These are phyloP conservation scores for Gymnopilus junonius DNA, from an alignment of 768 basidiomycete genomes.

Conservation along the genomic window DNA sequence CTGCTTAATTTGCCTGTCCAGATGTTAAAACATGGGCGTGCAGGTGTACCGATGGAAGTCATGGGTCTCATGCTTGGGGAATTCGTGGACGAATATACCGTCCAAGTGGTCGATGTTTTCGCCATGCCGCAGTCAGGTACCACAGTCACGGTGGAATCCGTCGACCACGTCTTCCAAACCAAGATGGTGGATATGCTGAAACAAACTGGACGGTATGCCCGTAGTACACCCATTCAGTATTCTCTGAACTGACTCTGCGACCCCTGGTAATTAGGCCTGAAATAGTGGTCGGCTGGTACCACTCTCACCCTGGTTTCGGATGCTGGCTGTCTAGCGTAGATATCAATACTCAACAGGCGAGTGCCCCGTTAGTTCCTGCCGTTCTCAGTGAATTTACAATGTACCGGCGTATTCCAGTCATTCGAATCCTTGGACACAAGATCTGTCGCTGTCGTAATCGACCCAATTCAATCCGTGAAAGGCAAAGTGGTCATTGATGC, in stretches of 20 bases:
- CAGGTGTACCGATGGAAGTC: constrained; percentile 99
- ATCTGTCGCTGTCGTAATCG: constrained; percentile 96
- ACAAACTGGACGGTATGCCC: constrained; percentile 90
- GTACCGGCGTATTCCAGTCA: constrained; percentile 55
- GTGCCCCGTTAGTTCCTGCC: constrained; percentile 12
- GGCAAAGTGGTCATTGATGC: constrained; percentile 99
- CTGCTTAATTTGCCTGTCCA: constrained; percentile 35
- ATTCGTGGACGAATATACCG: constrained; percentile 97
- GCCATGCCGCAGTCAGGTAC: constrained; percentile 99
- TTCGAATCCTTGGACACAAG: constrained; percentile 94
- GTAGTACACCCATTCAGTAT: constrained; percentile 11
- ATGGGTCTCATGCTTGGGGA: constrained; percentile 99
- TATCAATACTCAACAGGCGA: constrained; percentile 97
- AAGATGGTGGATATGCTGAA: constrained; percentile 99
- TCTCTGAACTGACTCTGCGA: constrained; percentile 11
- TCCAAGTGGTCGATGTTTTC: constrained; percentile 95
- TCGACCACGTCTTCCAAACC: constrained; percentile 97
- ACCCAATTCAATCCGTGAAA: constrained; percentile 99
- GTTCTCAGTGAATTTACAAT: constrained; percentile 11
- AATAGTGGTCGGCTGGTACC: constrained; percentile 99
- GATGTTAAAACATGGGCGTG: constrained; percentile 99
- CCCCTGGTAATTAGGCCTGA: constrained; percentile 65
- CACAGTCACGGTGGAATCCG: constrained; percentile 96
- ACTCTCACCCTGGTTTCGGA: constrained; percentile 99
- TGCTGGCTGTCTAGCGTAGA: constrained; percentile 99